Evolutionary conservation across 495 filamentous ascomycete species (phyloP), one percentile per base, ranked within the genome.

Genomic region (Pseudevernia furfuracea): DNA sequence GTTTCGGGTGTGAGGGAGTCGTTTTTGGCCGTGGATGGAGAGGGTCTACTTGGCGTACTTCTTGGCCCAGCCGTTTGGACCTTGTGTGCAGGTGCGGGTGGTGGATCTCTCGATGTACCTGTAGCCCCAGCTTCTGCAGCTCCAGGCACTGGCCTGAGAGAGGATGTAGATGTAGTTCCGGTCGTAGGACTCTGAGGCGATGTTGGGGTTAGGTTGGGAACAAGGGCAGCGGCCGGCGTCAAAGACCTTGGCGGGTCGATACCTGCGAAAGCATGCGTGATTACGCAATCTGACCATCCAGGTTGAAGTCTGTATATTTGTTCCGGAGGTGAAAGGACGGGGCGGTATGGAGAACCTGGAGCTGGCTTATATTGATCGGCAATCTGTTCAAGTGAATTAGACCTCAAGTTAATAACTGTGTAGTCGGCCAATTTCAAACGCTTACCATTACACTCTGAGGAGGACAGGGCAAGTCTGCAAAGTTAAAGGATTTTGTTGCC

Each of bases 401-500:
- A 28, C 8, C 21, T 57, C 7, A 49, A 46, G 10, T 28, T 21
- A 15, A 2, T 36, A 2, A 11, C 25, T 36, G 5, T n/a, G n/a
- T 23, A 4, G 30, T 25, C 46, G 28, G 39, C 32, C n/a, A 61
- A 1, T 34, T n/a, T 2, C 14, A 30, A 28, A 12, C 9, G 11
- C 61, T 23, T 43, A 60, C 44, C 65, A 66, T 62, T 32, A 66
- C 17, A 12, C 15, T 19, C 17, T 32, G 15, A 0, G 65, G 65
- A 15, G 59, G 65, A 52, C 65, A 66, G 3, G 65, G 65, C 34
- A 66, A 41, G 58, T 66, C 60, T 10, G 23, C 60, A 30, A 66
- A 58, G 21, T 66, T 52, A 23, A 59, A 66, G 3, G 49, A 44
- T 19, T 66, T 61, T 30, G 52, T 58, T 11, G 58, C 11, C 14